Evolutionary conservation across 1,284 basidiomycete species (phyloP), one percentile per base, ranked within the genome.

Genomic region (Marasmius oreades): DNA sequence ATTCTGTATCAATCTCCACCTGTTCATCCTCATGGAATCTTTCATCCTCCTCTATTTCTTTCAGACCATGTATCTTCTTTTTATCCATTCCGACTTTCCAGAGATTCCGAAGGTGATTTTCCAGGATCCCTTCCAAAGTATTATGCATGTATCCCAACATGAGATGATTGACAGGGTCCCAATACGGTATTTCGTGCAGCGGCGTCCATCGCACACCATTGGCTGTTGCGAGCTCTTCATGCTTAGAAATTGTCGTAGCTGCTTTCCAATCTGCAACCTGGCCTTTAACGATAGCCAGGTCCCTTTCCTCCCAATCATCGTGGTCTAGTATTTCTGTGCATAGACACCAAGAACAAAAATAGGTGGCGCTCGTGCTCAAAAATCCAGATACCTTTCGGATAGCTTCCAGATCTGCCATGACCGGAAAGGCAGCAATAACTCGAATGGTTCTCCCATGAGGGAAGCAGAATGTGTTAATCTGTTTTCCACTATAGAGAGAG

Each of bases 331-430:
- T 28, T 37, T 63, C 61, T 5, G 61, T 51, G 22, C 61, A 51
- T 6, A 54, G 39, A 39, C 62, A 63, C 22, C 26, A 61, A 0
- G 59, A 42, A 51, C 62, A 63, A 36, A 59, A 58, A 18, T 50
- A 23, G 5, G 39, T 36, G 5, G 58, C 45, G 11, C 45, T 31
- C n/a, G n/a, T n/a, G n/a, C n/a, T n/a, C n/a, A n/a, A n/a, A 55
- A 55, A 62, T 10, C 62, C 62, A 26, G 39, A 26, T 3, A 55
- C 34, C 39, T 62, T 63, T n/a, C 56, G 57, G 42, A 60, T 58
- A 12, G 61, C 62, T 36, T 26, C 23, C 18, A 61, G 44, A 56
- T 63, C 62, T 12, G 54, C 62, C 45, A 62, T 61, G 26, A 55
- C 22, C 24, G 59, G 55, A 59, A 59, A 20, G 11, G 62, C 46